Percentiles rank a stretch among this genome's conserved stretches.
phyloP scores from a whole-genome alignment of 2,329 filamentous ascomycete genomes.

The Claviceps paspali region DNA sequence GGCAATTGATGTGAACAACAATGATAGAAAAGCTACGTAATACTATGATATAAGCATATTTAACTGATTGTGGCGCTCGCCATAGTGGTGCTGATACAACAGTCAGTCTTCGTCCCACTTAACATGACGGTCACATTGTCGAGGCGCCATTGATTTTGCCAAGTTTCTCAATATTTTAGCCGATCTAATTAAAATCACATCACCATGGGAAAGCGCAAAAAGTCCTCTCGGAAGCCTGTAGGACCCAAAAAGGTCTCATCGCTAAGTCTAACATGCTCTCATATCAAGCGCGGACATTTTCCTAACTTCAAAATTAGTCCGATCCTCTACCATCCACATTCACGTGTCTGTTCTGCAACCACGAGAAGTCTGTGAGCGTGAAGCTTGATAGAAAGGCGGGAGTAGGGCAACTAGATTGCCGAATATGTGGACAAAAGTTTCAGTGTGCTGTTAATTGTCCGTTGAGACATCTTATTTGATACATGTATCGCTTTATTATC shows the following conservation, averaged over 20 bases:
- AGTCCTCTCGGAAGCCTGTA: constrained; percentile 67
- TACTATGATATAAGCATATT: too few species aligned
- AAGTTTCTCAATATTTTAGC: too few species aligned
- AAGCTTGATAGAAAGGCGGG: constrained; percentile 90
- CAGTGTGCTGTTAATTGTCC: constrained; percentile 86
- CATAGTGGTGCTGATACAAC: too few species aligned
- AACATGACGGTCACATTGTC: too few species aligned
- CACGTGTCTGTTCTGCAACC: constrained; percentile 95
- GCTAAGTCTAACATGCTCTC: neutral
- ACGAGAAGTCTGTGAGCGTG: constrained; percentile 81
- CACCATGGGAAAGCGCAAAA: constrained; percentile 82
- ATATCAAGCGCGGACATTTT: neutral
- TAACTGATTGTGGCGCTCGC: too few species aligned
- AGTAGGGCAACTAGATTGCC: constrained; percentile 74
- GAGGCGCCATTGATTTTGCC: too few species aligned
- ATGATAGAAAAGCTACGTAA: too few species aligned
- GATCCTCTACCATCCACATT: constrained; percentile 72
- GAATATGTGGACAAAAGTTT: constrained; percentile 85
- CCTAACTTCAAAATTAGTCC: constrained; percentile 25
- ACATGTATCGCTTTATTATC: too few species aligned
- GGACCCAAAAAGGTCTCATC: constrained; percentile 62
- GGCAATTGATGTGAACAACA: too few species aligned
- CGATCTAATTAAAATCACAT: too few species aligned
- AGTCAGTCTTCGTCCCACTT: too few species aligned
- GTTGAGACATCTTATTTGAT: constrained; percentile 12